Percentiles rank a stretch among this genome's conserved stretches.
Conservation (phyloP, 78 protist species). For the Dictyostelium capitatum region DNA sequence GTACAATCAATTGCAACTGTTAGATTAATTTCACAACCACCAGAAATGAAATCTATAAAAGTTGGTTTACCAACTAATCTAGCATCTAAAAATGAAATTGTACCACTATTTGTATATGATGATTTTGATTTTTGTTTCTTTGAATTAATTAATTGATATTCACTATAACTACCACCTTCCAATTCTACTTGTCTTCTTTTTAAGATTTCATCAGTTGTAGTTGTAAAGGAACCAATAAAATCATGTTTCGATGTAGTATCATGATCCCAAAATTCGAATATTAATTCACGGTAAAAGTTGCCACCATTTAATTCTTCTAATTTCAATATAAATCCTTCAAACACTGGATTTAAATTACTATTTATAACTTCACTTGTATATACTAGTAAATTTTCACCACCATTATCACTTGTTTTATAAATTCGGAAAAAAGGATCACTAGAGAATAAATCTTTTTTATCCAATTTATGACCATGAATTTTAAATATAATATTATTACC, state of each 20-base stretch:
- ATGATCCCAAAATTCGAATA: slow-evolving; percentile 76
- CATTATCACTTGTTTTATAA: not conserved
- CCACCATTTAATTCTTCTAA: not conserved
- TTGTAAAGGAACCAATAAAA: slow-evolving; percentile 70
- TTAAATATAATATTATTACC: not conserved
- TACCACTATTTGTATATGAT: slow-evolving; percentile 68
- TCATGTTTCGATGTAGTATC: slow-evolving; percentile 70
- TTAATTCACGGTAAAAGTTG: slow-evolving; percentile 9
- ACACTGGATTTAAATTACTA: slow-evolving; percentile 70
- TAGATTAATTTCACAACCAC: slow-evolving; percentile 82
- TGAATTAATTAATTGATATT: slow-evolving; percentile 12
- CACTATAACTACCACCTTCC: slow-evolving; percentile 19
- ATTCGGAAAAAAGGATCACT: slow-evolving; percentile 82
- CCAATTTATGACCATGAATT: not conserved
- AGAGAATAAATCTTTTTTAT: slow-evolving; percentile 78
- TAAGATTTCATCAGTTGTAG: slow-evolving; percentile 23
- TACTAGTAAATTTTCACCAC: not conserved
- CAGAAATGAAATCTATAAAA: slow-evolving; percentile 81
- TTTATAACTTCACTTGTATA: slow-evolving; percentile 67
- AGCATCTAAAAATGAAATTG: slow-evolving; percentile 5
- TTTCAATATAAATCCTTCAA: not conserved
- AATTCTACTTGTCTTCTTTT: not conserved
- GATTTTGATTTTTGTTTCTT: slow-evolving; percentile 79
- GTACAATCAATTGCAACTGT: slow-evolving; percentile 94
- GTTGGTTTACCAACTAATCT: slow-evolving; percentile 23